Percentiles rank a stretch among this genome's conserved stretches.
Conservation (phyloP, 2,329 filamentous ascomycete genomes). For the Aspergillus neoniger region DNA sequence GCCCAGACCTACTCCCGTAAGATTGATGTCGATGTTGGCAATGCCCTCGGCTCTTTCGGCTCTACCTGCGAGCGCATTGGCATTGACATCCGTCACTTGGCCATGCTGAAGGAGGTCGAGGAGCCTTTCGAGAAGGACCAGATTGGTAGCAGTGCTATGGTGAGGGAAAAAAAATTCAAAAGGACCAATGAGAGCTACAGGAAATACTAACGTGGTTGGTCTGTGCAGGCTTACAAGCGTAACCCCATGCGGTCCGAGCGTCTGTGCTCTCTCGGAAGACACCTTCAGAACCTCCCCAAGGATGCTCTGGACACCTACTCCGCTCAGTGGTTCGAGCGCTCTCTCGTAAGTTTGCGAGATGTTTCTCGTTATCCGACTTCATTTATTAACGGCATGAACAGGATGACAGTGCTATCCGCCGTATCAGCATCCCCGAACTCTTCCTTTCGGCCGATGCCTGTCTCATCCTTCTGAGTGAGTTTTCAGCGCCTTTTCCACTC, state of each 20-base stretch:
- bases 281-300: conserved; percentile 56
- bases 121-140: conserved; percentile 80
- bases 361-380: not conserved
- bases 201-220: conserved; percentile 29
- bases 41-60: conserved; percentile 77
- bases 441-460: conserved; percentile 68
- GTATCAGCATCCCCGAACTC: conserved; percentile 61
- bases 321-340: conserved; percentile 75
- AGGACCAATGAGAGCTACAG: not conserved
- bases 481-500: not conserved
- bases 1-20: conserved; percentile 78
- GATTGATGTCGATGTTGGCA: conserved; percentile 77
- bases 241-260: conserved; percentile 61
- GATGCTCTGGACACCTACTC: conserved; percentile 67
- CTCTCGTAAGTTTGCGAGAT: conserved; percentile 50
- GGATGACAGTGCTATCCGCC: conserved; percentile 72
- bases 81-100: conserved; percentile 72
- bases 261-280: conserved; percentile 60
- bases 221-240: conserved; percentile 65
- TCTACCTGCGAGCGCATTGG: conserved; percentile 76
- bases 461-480: conserved; percentile 41
- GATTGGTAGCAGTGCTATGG: conserved; percentile 68
- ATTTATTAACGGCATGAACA: conserved; percentile 19
- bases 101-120: conserved; percentile 78
- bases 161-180: conserved; percentile 15